These are phyloP conservation scores for Coccomyxa sp. DNA, from an alignment of 139 green algal genomes.

Conservation along the genomic window DNA sequence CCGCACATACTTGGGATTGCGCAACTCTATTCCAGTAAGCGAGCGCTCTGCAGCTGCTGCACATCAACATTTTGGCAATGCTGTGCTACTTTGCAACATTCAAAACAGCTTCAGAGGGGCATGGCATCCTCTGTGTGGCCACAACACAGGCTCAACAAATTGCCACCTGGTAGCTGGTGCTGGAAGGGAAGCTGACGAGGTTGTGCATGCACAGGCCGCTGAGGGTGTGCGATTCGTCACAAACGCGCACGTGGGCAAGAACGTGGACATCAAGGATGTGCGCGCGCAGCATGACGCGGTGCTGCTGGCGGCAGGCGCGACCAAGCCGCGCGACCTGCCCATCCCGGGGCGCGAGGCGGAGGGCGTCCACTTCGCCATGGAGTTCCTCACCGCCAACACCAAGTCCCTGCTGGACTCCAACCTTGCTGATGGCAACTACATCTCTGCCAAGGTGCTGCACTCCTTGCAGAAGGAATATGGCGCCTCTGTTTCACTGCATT, in stretches of 20 bases:
- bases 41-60: no score
- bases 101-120: no score
- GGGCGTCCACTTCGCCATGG: constrained; percentile 96
- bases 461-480: not conserved
- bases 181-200: no score
- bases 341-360: constrained; percentile 64
- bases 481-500: not conserved
- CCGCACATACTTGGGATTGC: no score
- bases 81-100: no score
- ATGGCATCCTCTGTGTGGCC: no score
- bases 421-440: constrained; percentile 82
- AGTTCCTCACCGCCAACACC: constrained; percentile 93
- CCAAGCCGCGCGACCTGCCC: constrained; percentile 85
- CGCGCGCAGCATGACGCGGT: constrained; percentile 62
- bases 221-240: constrained; percentile 87
- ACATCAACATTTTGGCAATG: no score
- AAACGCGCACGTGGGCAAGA: constrained; percentile 66
- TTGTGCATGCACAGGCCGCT: constrained; percentile 68
- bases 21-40: no score
- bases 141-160: no score
- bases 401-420: constrained; percentile 83
- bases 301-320: constrained; percentile 87
- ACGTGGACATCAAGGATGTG: constrained; percentile 55
- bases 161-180: no score
- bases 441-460: constrained; percentile 50